Evolutionary conservation across 208 protist genomes (phyloP).

Genomic region (Angomonas desouzai): DNA sequence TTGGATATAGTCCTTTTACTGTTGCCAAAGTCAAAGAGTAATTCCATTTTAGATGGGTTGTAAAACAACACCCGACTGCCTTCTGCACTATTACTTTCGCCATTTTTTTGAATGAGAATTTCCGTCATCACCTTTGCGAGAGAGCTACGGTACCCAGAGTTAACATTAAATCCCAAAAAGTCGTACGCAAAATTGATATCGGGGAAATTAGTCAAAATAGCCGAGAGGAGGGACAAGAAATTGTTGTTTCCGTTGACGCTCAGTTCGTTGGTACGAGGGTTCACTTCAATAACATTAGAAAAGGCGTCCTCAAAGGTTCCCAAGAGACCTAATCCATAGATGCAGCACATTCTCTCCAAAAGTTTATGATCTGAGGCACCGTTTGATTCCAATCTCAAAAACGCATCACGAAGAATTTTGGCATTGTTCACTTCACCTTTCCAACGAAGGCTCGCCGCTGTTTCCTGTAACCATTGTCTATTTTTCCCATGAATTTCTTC

Average conservation of each 20-base stretch:
- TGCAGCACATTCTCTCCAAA: slow-evolving; percentile 74
- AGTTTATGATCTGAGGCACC: slow-evolving; percentile 64
- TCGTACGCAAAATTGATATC: slow-evolving; percentile 77
- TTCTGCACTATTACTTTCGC: slow-evolving; percentile 10
- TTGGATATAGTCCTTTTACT: slow-evolving; percentile 45
- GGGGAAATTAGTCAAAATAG: slow-evolving; percentile 56
- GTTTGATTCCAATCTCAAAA: slow-evolving; percentile 71
- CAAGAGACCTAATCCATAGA: slow-evolving; percentile 73
- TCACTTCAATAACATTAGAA: slow-evolving; percentile 65
- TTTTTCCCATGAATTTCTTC: slow-evolving; percentile 55
- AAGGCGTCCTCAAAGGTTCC: slow-evolving; percentile 80
- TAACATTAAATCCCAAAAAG: slow-evolving; percentile 78
- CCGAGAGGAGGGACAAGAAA: slow-evolving; percentile 51
- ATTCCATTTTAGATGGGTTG: slow-evolving; percentile 29
- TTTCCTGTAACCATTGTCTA: slow-evolving; percentile 73
- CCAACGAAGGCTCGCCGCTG: slow-evolving; percentile 74
- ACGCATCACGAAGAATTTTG: slow-evolving; percentile 74
- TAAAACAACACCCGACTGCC: slow-evolving; percentile 39
- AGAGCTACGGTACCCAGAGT: slow-evolving; percentile 56
- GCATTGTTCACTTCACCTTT: slow-evolving; percentile 80
- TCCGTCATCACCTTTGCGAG: slow-evolving; percentile 46
- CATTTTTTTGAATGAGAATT: slow-evolving; percentile 29
- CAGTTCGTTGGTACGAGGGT: slow-evolving; percentile 38
- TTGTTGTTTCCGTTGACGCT: slow-evolving; percentile 51
- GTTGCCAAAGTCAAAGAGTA: slow-evolving; percentile 75